A percentile compares a stretch with the other conserved stretches of the same genome.
Evolutionary conservation across 1,284 basidiomycete species (phyloP).

Genomic region (Ustilago bromivora): DNA sequence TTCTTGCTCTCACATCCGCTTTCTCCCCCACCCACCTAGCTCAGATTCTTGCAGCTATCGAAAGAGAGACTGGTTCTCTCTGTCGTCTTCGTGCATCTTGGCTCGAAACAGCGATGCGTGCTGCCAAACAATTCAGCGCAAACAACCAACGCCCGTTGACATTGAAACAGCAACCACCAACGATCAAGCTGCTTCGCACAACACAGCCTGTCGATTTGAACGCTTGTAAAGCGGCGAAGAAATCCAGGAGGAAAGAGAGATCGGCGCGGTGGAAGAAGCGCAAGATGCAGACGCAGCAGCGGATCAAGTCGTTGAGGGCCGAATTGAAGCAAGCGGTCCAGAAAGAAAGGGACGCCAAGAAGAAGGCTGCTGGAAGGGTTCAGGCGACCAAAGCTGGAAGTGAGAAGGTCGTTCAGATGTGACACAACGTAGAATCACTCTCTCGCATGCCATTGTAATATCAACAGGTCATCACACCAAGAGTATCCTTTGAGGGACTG

Average conservation of each 20-base stretch:
- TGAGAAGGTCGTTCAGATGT: background rate
- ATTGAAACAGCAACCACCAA: constrained; percentile 20
- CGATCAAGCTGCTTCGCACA: constrained; percentile 38
- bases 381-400: background rate
- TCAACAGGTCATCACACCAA: background rate
- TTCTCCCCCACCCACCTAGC: constrained; percentile 6
- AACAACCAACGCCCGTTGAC: background rate
- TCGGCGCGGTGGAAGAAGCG: constrained; percentile 32
- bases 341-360: constrained; percentile 8
- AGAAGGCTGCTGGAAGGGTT: background rate
- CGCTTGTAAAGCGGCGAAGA: constrained; percentile 32
- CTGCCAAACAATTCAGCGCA: constrained; percentile 6
- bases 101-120: constrained; percentile 37
- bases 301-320: constrained; percentile 7
- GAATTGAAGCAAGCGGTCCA: constrained; percentile 11
- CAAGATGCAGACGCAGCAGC: constrained; percentile 23
- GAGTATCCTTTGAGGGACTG: background rate
- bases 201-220: constrained; percentile 46
- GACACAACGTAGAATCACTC: background rate
- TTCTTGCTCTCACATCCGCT: constrained; percentile 32
- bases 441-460: background rate
- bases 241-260: constrained; percentile 26
- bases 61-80: constrained; percentile 22
- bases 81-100: constrained; percentile 28
- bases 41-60: constrained; percentile 11